Evolutionary conservation across 495 filamentous ascomycete species (phyloP), one percentile per base, ranked within the genome.

Genomic region (Penicilliopsis zonata): DNA sequence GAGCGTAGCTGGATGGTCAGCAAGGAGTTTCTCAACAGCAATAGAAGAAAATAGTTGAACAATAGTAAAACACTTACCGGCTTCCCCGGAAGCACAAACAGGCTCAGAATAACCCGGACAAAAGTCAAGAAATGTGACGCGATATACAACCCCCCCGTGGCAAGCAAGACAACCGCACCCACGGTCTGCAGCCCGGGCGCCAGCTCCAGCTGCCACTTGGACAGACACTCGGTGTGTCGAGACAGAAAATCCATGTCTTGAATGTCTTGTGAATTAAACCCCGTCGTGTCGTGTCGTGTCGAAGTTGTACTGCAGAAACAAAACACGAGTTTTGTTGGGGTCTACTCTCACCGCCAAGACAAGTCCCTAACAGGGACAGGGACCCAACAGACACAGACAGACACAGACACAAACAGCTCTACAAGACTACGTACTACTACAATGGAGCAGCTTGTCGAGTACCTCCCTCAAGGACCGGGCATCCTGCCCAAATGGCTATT

Each of bases 1-100:
- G 77, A 84, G 38, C 72, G 75, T 34, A 99, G 78, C 90, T 98
- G 41, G 9, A 29, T 18, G n/a, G 16, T 36, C 24, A 34, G 36
- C 14, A 33, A 21, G 8, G 9, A 5, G 16, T 6, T 9, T 10
- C 16, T 32, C n/a, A 38, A 13, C 1, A 10, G 23, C n/a, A n/a
- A n/a, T 2, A 34, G 15, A 4, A 10, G 14, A 25, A 28, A 15
- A 13, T n/a, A 27, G 6, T 2, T 2, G 22, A n/a, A n/a, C n/a
- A n/a, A n/a, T n/a, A n/a, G n/a, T n/a, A n/a, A 17, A 22, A 13
- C 17, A 57, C 67, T 27, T 68, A 78, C 74, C 31, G 70, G 55
- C 38, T 61, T 67, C 26, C 75, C 76, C 13, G 75, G 75, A 27
- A 95, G 63, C 31, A 96, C 54, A 50, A 94, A 94, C 27, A 86